Evolutionary conservation across 768 basidiomycete species (phyloP), one percentile per base, ranked within the genome.

Genomic region (Leccinum boreale): DNA sequence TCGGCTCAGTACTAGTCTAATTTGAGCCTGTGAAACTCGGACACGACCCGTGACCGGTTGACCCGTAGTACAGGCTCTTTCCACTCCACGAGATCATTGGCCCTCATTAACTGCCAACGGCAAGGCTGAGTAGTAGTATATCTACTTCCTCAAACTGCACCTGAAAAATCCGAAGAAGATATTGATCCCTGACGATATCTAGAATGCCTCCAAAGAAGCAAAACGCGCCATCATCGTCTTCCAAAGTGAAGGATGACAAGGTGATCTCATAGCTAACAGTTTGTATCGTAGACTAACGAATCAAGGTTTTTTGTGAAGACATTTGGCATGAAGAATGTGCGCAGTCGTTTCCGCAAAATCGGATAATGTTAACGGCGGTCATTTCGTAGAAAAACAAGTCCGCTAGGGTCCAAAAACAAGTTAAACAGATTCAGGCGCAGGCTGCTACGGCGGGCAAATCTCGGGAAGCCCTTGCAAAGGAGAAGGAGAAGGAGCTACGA

Each of bases 251-350:
- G 73, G 89, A 89, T 2, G 90, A 92, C 79, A 92, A 91, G 85
- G 89, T 88, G 66, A 62, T 67, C 72, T 66, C 35, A 63, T 58
- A 51, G 59, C 54, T 61, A 58, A 44, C 7, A 10, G 52, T 49
- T 48, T 44, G 26, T 49, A 57, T 52, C 50, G 31, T 59, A 49
- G 56, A 69, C 65, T 74, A 63, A 68, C 60, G 70, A 63, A 62
- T 63, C 55, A 60, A 64, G 60, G 74, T 68, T 58, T 58, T 58
- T 55, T 62, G 58, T 54, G 56, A 74, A 92, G 90, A 93, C 91
- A 53, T 92, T 92, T 74, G 91, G 90, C 53, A 74, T 92, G 83
- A 92, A 92, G 80, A 92, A 92, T 73, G 90, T 90, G 60, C 63
- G 86, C 78, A 58, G 50, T 57, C 46, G 11, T 55, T 58, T 50